Percentiles rank a stretch among this genome's conserved stretches.
Conservation (phyloP, 768 basidiomycete genomes). For the Amyloporia xantha region DNA sequence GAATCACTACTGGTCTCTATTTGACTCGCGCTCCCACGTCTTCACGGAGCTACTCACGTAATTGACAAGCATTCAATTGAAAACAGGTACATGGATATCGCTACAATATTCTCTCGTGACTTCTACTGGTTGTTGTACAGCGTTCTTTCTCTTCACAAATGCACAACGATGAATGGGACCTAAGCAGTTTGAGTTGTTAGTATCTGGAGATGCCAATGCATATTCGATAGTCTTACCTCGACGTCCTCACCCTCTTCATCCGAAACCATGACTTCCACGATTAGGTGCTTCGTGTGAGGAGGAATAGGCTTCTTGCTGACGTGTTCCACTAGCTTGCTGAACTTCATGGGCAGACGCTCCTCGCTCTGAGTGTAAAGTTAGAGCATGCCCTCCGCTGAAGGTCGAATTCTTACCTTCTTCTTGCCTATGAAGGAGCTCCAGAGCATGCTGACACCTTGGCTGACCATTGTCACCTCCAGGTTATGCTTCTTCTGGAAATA, state of each 20-base stretch:
- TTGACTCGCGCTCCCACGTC: no score
- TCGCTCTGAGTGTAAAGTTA: slow-evolving; percentile 52
- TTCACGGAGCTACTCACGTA: no score
- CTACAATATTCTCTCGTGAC: no score
- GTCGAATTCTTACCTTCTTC: slow-evolving; percentile 72
- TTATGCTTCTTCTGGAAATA: slow-evolving; percentile 84
- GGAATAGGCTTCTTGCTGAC: slow-evolving; percentile 94
- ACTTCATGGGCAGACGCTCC: slow-evolving; percentile 82
- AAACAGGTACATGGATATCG: no score
- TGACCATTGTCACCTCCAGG: slow-evolving; percentile 91
- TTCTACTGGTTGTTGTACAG: no score
- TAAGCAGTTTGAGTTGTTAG: slow-evolving; percentile 21
- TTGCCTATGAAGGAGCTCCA: slow-evolving; percentile 92
- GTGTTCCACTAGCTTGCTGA: slow-evolving; percentile 84
- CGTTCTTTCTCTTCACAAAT: slow-evolving; percentile 32
- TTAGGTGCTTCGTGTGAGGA: slow-evolving; percentile 73
- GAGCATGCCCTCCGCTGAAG: not conserved
- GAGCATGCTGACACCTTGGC: slow-evolving; percentile 95
- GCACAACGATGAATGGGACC: slow-evolving; percentile 82
- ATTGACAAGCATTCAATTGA: no score
- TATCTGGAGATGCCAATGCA: not conserved
- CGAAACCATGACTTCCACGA: slow-evolving; percentile 91
- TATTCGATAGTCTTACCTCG: slow-evolving; percentile 47
- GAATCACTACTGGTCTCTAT: not conserved
- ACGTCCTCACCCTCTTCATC: slow-evolving; percentile 94